Percentiles rank a stretch among this genome's conserved stretches.
Conservation (phyloP, 2,329 filamentous ascomycete genomes). For the Cercospora nicotianae region DNA sequence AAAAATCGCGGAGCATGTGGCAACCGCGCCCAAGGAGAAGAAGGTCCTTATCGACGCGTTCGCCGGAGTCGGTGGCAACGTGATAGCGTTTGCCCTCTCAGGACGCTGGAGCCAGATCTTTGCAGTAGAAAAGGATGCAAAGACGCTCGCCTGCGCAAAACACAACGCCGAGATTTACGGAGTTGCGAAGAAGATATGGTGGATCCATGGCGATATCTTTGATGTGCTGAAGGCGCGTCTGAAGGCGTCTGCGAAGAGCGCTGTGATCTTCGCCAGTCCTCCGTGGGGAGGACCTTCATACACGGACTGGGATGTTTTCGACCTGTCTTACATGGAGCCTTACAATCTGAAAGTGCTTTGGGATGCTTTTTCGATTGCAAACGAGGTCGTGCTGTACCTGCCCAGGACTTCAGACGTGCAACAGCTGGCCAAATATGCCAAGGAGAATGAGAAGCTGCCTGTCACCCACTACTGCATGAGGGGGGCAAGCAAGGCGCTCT, state of each 20-base stretch:
- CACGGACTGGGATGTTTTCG: constrained; percentile 68
- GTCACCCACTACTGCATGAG: constrained; percentile 90
- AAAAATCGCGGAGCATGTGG: constrained; percentile 73
- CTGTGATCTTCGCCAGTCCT: constrained; percentile 69
- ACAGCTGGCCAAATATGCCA: constrained; percentile 63
- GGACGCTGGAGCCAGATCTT: constrained; percentile 80
- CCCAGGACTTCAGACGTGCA: constrained; percentile 81
- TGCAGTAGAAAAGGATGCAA: constrained; percentile 80
- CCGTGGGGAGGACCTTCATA: constrained; percentile 74
- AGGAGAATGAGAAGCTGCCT: constrained; percentile 58
- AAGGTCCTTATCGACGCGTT: constrained; percentile 82
- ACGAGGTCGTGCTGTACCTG: constrained; percentile 71
- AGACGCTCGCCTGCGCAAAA: constrained; percentile 83
- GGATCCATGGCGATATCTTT: constrained; percentile 86
- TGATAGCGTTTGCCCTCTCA: constrained; percentile 87
- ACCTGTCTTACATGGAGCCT: constrained; percentile 82
- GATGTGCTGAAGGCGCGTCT: constrained; percentile 61
- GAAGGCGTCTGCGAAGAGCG: constrained; percentile 50
- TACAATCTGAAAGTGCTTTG: constrained; percentile 70
- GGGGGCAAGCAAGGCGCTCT: constrained; percentile 77
- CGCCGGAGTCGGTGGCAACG: constrained; percentile 87
- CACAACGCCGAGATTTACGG: constrained; percentile 87
- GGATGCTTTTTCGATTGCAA: constrained; percentile 57
- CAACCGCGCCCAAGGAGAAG: constrained; percentile 55
- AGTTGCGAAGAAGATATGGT: constrained; percentile 74